A percentile compares a stretch with the other conserved stretches of the same genome.
Evolutionary conservation across 805 yeast genomes (phyloP).

Genomic region (Metschnikowia hibisci): DNA sequence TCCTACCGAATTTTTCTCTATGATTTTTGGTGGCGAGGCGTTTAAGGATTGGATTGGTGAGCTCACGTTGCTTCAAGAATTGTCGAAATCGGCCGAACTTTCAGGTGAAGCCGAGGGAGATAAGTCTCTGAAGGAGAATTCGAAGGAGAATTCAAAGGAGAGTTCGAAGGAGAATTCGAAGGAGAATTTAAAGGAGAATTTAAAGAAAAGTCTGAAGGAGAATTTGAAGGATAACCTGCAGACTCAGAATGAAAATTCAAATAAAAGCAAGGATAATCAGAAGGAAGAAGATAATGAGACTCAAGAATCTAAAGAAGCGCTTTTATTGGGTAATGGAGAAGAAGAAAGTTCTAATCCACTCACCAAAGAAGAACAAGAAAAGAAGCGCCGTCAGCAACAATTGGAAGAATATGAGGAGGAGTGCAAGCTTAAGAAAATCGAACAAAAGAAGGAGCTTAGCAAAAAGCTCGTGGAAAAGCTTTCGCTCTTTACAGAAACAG

Average conservation of each 20-base stretch:
- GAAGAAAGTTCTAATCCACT: constrained; percentile 10
- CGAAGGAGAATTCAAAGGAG: neutral
- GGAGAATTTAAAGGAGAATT: no score
- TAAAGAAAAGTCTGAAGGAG: no score
- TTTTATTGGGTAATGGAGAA: constrained; percentile 17
- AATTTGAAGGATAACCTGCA: no score
- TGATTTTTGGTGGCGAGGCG: constrained; percentile 87
- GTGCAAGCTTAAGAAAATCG: constrained; percentile 60
- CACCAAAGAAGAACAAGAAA: constrained; percentile 41
- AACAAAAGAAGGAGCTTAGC: constrained; percentile 59
- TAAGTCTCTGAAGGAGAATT: neutral
- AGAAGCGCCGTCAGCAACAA: constrained; percentile 44
- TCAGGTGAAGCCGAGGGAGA: constrained; percentile 29
- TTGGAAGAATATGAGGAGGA: constrained; percentile 73
- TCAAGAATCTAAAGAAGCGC: neutral
- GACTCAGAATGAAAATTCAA: neutral
- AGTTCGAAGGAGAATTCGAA: no score
- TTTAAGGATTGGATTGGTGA: constrained; percentile 55
- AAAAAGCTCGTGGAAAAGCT: constrained; percentile 49
- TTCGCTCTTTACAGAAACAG: constrained; percentile 42
- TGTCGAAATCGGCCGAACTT: constrained; percentile 41
- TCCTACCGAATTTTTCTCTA: constrained; percentile 57
- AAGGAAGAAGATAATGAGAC: no score
- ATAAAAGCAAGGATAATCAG: neutral
- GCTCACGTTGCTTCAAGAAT: constrained; percentile 46